Evolutionary conservation across 2,329 filamentous ascomycete species (phyloP), one percentile per base, ranked within the genome.

Genomic region (Colletotrichum paranaense): DNA sequence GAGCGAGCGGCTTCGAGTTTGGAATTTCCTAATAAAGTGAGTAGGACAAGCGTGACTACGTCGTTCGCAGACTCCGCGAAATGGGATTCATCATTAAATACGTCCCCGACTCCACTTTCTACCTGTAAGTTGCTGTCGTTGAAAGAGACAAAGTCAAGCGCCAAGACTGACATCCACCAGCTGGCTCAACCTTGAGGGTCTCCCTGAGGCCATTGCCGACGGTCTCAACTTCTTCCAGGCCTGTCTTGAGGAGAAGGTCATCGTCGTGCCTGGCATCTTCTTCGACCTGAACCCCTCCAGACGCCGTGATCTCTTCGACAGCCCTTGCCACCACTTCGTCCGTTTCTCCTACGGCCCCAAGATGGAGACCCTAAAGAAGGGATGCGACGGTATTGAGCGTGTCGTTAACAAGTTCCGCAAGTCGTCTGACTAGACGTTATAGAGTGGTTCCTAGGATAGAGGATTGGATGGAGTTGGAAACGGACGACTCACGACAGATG

Each of bases 181-280:
- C 57, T 86, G 89, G 89, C 83, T 91, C 74, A 90, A 88, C 84
- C 91, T 90, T 77, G 92, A 87, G 82, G 88, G 89, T 60, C 87
- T 97, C 3, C 94, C 96, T 0, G 89, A 89, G n/a, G 90, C 92
- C 74, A 97, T 98, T 82, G 92, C 93, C 73, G 96, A 98, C 81
- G 96, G 96, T 9, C 87, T 98, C 79, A 98, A 97, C 86, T 98
- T 98, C 89, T 98, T 98, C 91, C 92, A 97, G 82, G 95, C 95
- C 35, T 97, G 97, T 80, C 86, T 98, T 57, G 91, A 94, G 79
- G 95, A 98, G 87, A 97, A 97, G 88, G 94, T 97, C 77, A 98
- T 98, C 80, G 95, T 98, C 22, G 96, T 98, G 5, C 96, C 96
- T 0, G 96, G 96, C 73, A 98, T 98, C 83, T 98, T 98, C 89